Percentiles rank a stretch among this genome's conserved stretches.
Conservation (phyloP, 495 filamentous ascomycete genomes). For the Cercophora sp. region DNA sequence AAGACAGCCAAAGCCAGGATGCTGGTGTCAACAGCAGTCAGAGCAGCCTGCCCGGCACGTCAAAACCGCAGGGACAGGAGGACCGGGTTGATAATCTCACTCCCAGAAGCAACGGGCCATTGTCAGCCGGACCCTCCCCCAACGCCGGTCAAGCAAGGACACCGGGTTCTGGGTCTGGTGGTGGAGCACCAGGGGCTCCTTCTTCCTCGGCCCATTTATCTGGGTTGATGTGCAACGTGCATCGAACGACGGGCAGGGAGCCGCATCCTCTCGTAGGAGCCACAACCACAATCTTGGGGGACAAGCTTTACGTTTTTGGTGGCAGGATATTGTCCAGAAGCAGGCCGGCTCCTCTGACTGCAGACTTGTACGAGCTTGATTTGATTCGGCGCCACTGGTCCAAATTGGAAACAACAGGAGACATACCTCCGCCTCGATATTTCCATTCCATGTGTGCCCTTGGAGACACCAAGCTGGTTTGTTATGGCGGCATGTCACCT, state of each 20-base stretch:
- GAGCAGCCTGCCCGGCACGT: slow-evolving; percentile 45
- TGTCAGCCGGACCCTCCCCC: slow-evolving; percentile 48
- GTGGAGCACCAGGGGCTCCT: slow-evolving; percentile 37
- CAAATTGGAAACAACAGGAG: slow-evolving; percentile 77
- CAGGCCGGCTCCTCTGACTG: slow-evolving; percentile 72
- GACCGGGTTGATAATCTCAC: slow-evolving; percentile 44
- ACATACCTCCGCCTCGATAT: slow-evolving; percentile 85
- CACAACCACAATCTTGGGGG: slow-evolving; percentile 89
- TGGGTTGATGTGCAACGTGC: slow-evolving; percentile 89
- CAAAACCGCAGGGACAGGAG: slow-evolving; percentile 40
- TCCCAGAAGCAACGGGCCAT: slow-evolving; percentile 47
- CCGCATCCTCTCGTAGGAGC: slow-evolving; percentile 89
- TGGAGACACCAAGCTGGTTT: slow-evolving; percentile 93
- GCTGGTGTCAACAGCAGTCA: slow-evolving; percentile 52
- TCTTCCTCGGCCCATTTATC: slow-evolving; percentile 62
- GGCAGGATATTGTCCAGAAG: slow-evolving; percentile 81
- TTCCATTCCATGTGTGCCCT: slow-evolving; percentile 94
- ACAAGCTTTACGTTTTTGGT: slow-evolving; percentile 94
- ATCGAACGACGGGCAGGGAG: slow-evolving; percentile 82
- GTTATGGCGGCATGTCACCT: slow-evolving; percentile 97
- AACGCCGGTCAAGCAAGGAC: slow-evolving; percentile 31
- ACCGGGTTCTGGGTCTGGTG: slow-evolving; percentile 49
- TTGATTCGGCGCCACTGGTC: slow-evolving; percentile 89
- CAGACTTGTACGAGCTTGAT: slow-evolving; percentile 89
- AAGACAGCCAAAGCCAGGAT: slow-evolving; percentile 17